phyloP scores from a whole-genome alignment of 169 alveolate genomes.

The Amoebophrya sp. region DNA sequence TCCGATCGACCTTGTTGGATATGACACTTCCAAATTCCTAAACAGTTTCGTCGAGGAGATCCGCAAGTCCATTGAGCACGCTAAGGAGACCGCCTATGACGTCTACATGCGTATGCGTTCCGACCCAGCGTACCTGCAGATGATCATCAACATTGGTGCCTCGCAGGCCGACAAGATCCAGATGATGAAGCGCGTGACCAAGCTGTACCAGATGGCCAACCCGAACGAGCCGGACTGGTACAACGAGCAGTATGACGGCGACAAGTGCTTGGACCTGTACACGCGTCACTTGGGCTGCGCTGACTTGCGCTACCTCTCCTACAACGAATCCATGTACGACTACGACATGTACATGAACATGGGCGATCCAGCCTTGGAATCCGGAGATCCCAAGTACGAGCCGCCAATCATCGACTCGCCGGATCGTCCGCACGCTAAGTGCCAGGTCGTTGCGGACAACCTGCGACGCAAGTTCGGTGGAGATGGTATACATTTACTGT shows the following conservation, averaged over 20 bases:
- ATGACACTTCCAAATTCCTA: too few species aligned
- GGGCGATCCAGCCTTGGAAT: neutral
- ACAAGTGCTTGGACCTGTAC: neutral
- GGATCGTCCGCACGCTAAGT: neutral
- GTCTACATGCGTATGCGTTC: neutral
- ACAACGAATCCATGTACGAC: neutral
- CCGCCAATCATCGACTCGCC: neutral
- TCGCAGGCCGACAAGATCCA: neutral
- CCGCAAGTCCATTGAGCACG: neutral
- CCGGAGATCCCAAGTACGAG: neutral
- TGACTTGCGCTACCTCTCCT: neutral
- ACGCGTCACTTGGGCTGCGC: neutral
- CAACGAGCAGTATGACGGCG: neutral
- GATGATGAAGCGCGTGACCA: neutral
- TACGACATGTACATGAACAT: neutral
- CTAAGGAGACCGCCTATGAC: neutral
- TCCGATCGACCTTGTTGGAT: too few species aligned
- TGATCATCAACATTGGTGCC: neutral
- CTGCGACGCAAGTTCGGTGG: neutral
- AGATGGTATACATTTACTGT: too few species aligned
- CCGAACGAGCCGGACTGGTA: neutral
- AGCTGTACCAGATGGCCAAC: neutral
- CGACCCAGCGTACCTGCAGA: neutral
- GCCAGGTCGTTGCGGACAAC: neutral
- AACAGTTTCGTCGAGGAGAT: too few species aligned